Evolutionary conservation across 2,329 filamentous ascomycete species (phyloP), one percentile per base, ranked within the genome.

Genomic region (Talaromyces sp.): DNA sequence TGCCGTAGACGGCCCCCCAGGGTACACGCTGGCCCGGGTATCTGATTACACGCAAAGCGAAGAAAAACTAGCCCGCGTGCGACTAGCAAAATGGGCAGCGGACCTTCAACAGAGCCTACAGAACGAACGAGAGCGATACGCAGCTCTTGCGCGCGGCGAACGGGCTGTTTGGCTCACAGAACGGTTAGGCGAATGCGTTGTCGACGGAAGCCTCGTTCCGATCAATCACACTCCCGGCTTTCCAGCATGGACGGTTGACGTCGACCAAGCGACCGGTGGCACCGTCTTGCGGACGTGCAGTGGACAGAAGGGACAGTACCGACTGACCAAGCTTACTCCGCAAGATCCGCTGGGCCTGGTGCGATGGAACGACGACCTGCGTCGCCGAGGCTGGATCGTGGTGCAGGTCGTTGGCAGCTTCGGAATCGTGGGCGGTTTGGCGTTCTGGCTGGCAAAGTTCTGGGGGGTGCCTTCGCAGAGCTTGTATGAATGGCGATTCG

Each of bases 321-420:
- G 71, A 62, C 61, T 70, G 55, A 55, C 68, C 4, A 62, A 75
- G 21, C 65, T 82, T 54, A 80, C 81, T 66, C 81, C 86, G 35
- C 83, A 89, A 62, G 93, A 97, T 72, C 93, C 93, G 0, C 80
- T 96, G 0, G 92, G 92, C 0, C 73, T 96, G 38, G 80, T 96
- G 56, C 82, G 87, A 63, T 82, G 92, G 64, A 84, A 85, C 2
- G 85, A 89, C 21, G 83, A 86, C 38, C 69, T 96, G 43, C 86
- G 83, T 66, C 81, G 82, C 51, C 83, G 82, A 52, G 84, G 89
- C 0, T 87, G 87, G 78, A 73, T 89, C 53, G 82, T 89, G 0
- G 77, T 96, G 41, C 89, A 93, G 71, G 78, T 96, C 6, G 74
- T 93, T 24, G 89, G 91, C 14, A 86, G 89, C 56, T 80, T 92